These are phyloP conservation scores for Selaginella moellendorffii DNA, from an alignment of 75 land plant genomes.

Conservation along the genomic window DNA sequence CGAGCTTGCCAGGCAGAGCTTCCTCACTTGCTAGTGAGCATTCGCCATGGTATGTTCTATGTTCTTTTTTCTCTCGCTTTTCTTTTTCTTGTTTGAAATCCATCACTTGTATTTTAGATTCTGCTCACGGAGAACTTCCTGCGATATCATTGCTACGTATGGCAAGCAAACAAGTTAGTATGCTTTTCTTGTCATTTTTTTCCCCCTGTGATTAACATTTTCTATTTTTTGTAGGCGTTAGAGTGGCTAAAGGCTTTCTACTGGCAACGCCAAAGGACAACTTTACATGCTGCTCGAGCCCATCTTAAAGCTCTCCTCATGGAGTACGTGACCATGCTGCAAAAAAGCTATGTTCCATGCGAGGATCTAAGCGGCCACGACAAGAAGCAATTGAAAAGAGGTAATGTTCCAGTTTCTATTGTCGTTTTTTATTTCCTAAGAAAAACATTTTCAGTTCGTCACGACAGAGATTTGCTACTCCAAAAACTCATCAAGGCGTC, in stretches of 20 bases:
- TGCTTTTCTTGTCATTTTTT: background rate
- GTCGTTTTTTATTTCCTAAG: too few species aligned
- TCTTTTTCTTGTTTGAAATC: background rate
- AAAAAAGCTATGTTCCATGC: background rate
- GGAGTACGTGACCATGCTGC: slow-evolving; percentile 10
- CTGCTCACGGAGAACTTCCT: slow-evolving; percentile 77
- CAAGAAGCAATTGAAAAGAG: background rate
- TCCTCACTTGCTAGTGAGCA: slow-evolving; percentile 71
- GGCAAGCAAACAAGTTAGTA: slow-evolving; percentile 49
- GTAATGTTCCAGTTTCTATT: too few species aligned
- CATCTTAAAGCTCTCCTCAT: slow-evolving; percentile 38
- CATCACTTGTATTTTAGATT: slow-evolving; percentile 26
- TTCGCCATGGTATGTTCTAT: slow-evolving; percentile 66
- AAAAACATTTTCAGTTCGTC: background rate
- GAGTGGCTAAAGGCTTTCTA: slow-evolving; percentile 64
- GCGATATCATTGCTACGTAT: slow-evolving; percentile 41
- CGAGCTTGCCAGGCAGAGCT: slow-evolving; percentile 52
- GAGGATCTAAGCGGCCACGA: background rate
- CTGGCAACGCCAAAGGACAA: slow-evolving; percentile 67
- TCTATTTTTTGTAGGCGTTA: slow-evolving; percentile 38
- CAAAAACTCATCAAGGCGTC: background rate
- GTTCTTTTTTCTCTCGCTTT: background rate
- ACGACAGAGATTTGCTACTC: background rate
- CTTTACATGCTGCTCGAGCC: slow-evolving; percentile 30
- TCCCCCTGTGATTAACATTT: background rate